Evolutionary conservation across 1,139 yeast genomes (phyloP).

Genomic region (Saccharomyces hybrid): DNA sequence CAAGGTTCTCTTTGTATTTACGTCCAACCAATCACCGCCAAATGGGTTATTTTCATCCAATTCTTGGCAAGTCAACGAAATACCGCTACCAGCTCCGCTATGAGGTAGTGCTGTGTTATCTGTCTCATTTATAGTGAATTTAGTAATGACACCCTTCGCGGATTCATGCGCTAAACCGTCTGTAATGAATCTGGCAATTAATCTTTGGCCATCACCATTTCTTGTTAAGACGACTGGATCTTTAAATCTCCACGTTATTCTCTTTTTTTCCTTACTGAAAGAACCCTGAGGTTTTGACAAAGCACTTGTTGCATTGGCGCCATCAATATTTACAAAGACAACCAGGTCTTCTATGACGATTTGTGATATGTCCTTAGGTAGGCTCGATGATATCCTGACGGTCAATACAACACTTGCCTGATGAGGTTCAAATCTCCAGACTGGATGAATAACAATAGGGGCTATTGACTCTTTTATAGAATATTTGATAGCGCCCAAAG

Average conservation of each 20-base stretch:
- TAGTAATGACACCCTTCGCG: conserved; percentile 62
- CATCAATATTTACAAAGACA: conserved; percentile 57
- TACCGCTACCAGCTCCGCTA: conserved; percentile 27
- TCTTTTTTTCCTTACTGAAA: conserved; percentile 72
- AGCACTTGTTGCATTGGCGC: conserved; percentile 53
- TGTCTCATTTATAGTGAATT: conserved; percentile 42
- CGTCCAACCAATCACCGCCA: conserved; percentile 32
- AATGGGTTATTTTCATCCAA: conserved; percentile 35
- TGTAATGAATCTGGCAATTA: conserved; percentile 68
- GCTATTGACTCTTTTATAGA: conserved; percentile 44
- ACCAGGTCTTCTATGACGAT: conserved; percentile 53
- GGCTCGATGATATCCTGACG: conserved; percentile 37
- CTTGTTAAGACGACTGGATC: conserved; percentile 37
- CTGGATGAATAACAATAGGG: conserved; percentile 71
- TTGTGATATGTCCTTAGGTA: conserved; percentile 40
- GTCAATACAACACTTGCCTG: conserved; percentile 82
- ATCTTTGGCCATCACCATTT: conserved; percentile 44
- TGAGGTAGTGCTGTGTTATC: conserved; percentile 8
- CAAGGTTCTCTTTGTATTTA: conserved; percentile 30
- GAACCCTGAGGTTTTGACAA: conserved; percentile 88
- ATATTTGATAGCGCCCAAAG: conserved; percentile 71
- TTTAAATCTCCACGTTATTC: conserved; percentile 76
- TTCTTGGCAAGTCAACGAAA: conserved; percentile 30
- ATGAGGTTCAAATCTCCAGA: conserved; percentile 80
- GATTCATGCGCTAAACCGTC: conserved; percentile 56